Percentiles rank a stretch among this genome's conserved stretches.
Conservation (phyloP, 2,329 filamentous ascomycete species). For the Sclerotinia glacialis region DNA sequence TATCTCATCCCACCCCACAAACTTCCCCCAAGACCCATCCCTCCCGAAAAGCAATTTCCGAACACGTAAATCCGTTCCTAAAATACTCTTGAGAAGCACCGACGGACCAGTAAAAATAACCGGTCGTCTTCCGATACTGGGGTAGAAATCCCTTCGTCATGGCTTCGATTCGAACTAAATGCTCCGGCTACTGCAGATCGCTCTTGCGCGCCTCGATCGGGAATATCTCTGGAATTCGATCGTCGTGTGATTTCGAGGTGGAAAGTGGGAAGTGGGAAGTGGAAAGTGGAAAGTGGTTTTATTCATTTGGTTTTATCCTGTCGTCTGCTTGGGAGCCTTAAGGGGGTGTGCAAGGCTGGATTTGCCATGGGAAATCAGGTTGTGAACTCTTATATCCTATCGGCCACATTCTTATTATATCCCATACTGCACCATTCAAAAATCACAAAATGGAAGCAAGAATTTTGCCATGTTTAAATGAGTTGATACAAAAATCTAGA, state of each 20-base stretch:
- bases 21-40: not conserved
- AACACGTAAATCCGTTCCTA: not conserved
- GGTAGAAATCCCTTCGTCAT: too few species aligned
- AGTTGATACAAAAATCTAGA: not conserved
- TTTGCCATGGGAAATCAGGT: not conserved
- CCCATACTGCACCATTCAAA: not conserved
- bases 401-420: not conserved
- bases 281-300: not conserved
- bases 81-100: not conserved
- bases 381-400: too few species aligned
- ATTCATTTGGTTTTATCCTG: not conserved
- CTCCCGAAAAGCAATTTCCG: not conserved
- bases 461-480: not conserved
- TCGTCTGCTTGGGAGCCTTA: not conserved
- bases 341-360: not conserved
- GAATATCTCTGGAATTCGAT: too few species aligned
- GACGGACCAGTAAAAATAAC: too few species aligned
- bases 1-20: not conserved
- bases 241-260: too few species aligned
- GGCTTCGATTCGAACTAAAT: too few species aligned
- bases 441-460: too few species aligned
- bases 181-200: too few species aligned
- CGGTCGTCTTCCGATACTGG: too few species aligned
- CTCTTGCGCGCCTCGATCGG: too few species aligned
- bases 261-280: too few species aligned